Evolutionary conservation across 108 stramenopile species (phyloP).

Genomic region (Cyclotella choctawhatcheeana): DNA sequence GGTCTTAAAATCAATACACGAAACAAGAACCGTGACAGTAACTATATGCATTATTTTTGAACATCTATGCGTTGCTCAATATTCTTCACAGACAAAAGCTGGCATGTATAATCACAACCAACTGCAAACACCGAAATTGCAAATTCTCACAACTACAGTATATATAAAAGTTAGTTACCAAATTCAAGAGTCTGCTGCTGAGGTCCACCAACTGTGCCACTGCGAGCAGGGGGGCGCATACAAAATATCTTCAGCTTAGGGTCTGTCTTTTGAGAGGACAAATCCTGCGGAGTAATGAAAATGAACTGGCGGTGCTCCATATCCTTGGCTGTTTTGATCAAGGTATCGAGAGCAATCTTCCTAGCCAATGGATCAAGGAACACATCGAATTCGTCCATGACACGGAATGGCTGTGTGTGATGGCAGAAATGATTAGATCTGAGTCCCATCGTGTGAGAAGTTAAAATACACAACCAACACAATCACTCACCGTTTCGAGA

Average conservation of each 20-base stretch:
- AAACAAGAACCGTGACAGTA: no score
- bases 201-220: conserved; percentile 54
- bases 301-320: conserved; percentile 93
- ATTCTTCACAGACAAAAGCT: no score
- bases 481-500: conserved; percentile 67
- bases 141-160: no score
- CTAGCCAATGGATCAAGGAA: conserved; percentile 93
- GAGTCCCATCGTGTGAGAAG: no score
- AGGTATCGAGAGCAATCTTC: conserved; percentile 56
- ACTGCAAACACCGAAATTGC: neutral
- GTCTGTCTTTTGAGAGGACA: conserved; percentile 66
- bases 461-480: neutral
- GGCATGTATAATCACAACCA: neutral
- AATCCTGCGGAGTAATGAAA: conserved; percentile 95
- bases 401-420: conserved; percentile 84
- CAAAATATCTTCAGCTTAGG: conserved; percentile 72
- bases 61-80: no score
- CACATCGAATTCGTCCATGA: conserved; percentile 99
- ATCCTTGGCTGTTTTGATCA: conserved; percentile 44
- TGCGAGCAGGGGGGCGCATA: conserved; percentile 65
- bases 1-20: no score
- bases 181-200: conserved; percentile 80
- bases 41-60: no score
- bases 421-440: no score
- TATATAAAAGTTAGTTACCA: conserved; percentile 1